Evolutionary conservation across 495 filamentous ascomycete genomes (phyloP).

Genomic region (Cercophora sp.): DNA sequence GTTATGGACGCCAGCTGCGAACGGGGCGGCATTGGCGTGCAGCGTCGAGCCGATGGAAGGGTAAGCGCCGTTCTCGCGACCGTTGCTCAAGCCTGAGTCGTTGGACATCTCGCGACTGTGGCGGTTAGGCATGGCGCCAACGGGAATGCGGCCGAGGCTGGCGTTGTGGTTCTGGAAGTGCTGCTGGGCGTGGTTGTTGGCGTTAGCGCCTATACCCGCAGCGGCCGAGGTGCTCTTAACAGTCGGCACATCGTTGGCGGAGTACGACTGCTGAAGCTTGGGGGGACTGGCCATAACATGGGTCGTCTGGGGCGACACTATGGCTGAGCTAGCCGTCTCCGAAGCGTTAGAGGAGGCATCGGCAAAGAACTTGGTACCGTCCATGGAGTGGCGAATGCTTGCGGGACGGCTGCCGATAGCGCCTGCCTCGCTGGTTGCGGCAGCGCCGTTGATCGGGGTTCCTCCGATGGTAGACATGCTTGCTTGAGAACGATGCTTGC

Average conservation of each 20-base stretch:
- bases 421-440: slow-evolving; percentile 32
- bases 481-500: slow-evolving; percentile 76
- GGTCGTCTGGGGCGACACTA: slow-evolving; percentile 35
- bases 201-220: slow-evolving; percentile 31
- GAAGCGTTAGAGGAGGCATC: slow-evolving; percentile 21
- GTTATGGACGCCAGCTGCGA: slow-evolving; percentile 45
- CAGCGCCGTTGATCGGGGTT: slow-evolving; percentile 27
- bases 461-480: slow-evolving; percentile 67
- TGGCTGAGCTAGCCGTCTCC: slow-evolving; percentile 20
- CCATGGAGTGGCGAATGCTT: slow-evolving; percentile 53
- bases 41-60: slow-evolving; percentile 63
- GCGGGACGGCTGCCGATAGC: slow-evolving; percentile 44
- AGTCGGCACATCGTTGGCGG: slow-evolving; percentile 85
- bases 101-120: slow-evolving; percentile 63
- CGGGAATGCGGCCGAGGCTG: slow-evolving; percentile 72
- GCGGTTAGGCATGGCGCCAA: slow-evolving; percentile 55
- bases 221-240: slow-evolving; percentile 53
- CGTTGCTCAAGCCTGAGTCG: slow-evolving; percentile 36
- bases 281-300: slow-evolving; percentile 52
- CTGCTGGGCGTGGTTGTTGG: slow-evolving; percentile 69
- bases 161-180: slow-evolving; percentile 80
- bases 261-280: slow-evolving; percentile 83
- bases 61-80: slow-evolving; percentile 45
- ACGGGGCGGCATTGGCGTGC: slow-evolving; percentile 72
- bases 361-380: slow-evolving; percentile 31